Evolutionary conservation across 2,329 filamentous ascomycete genomes (phyloP).

Genomic region (Chrysoporthe deuterocubensis): DNA sequence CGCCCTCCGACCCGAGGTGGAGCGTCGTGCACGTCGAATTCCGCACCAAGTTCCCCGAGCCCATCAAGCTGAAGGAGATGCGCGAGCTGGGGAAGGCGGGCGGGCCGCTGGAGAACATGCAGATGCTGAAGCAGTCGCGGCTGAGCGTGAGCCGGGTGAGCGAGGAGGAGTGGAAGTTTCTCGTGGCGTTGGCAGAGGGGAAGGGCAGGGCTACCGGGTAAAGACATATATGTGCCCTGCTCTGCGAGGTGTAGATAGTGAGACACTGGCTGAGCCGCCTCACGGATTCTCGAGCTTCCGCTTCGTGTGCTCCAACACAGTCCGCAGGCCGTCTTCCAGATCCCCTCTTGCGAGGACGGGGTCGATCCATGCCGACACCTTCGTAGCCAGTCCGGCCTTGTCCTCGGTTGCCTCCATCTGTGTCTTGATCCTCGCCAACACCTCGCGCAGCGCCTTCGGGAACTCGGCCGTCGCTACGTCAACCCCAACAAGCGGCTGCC

Average conservation of each 20-base stretch:
- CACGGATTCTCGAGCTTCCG: constrained; percentile 37
- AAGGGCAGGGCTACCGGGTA: constrained; percentile 38
- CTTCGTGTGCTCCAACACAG: constrained; percentile 59
- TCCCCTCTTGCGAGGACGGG: constrained; percentile 51
- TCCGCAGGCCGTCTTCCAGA: constrained; percentile 60
- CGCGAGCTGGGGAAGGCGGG: constrained; percentile 63
- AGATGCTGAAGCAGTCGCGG: constrained; percentile 80
- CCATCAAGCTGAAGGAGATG: constrained; percentile 73
- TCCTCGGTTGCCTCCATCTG: constrained; percentile 51
- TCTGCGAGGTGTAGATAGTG: neutral
- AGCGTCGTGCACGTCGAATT: constrained; percentile 88
- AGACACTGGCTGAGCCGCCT: constrained; percentile 5
- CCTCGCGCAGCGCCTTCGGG: constrained; percentile 69
- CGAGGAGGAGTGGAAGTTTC: constrained; percentile 66
- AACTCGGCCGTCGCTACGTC: constrained; percentile 69
- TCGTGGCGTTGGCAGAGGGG: constrained; percentile 56
- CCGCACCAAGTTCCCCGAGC: constrained; percentile 75
- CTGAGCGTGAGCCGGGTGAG: constrained; percentile 78
- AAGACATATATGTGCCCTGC: neutral
- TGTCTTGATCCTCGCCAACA: constrained; percentile 65
- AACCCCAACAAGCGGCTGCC: constrained; percentile 70
- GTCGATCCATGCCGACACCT: constrained; percentile 59
- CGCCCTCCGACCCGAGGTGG: constrained; percentile 75
- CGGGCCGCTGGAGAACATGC: constrained; percentile 71
- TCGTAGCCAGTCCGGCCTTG: constrained; percentile 49